Conservation (phyloP, 257 asterid genomes). For the Nicotiana obtusifolia region DNA sequence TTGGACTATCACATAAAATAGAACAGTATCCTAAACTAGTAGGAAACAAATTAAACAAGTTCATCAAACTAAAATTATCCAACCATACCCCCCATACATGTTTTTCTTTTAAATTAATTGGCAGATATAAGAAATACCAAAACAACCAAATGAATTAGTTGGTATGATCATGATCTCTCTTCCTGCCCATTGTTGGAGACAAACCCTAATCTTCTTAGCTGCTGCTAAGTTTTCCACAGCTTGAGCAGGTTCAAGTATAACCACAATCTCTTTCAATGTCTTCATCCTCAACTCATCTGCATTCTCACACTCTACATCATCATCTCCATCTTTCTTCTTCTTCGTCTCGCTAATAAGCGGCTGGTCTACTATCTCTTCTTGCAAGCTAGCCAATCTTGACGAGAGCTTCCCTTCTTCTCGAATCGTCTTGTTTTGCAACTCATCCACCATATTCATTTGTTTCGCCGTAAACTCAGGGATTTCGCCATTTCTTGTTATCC, state of each 20-base stretch:
- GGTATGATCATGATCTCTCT: conserved; percentile 18
- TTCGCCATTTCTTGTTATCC: conserved; percentile 3
- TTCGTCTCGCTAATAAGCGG: conserved; percentile 25
- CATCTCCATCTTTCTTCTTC: too few relatives aligned
- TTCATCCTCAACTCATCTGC: conserved; percentile 29
- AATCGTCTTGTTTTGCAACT: conserved; percentile 31
- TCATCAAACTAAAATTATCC: too few relatives aligned
- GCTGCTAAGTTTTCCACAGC: conserved; percentile 49
- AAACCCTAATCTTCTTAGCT: conserved; percentile 35
- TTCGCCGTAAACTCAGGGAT: conserved; percentile 22
- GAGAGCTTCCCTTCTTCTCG: conserved; percentile 33
- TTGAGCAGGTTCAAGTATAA: conserved; percentile 44
- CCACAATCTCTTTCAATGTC: conserved; percentile 30
- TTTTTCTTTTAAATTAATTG: too few relatives aligned
- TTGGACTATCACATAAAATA: too few relatives aligned
- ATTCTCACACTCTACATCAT: background rate
- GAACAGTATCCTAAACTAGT: background rate
- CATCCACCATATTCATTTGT: conserved; percentile 32
- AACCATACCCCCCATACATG: too few relatives aligned
- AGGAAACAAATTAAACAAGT: too few relatives aligned
- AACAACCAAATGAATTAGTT: too few relatives aligned
- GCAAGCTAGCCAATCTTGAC: conserved; percentile 27
- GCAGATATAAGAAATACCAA: too few relatives aligned
- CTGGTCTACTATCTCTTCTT: conserved; percentile 38
- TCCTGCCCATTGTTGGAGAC: conserved; percentile 40